Base-by-base conservation (phyloP, 257 asterid species). In the Petunia axillaris region DNA sequence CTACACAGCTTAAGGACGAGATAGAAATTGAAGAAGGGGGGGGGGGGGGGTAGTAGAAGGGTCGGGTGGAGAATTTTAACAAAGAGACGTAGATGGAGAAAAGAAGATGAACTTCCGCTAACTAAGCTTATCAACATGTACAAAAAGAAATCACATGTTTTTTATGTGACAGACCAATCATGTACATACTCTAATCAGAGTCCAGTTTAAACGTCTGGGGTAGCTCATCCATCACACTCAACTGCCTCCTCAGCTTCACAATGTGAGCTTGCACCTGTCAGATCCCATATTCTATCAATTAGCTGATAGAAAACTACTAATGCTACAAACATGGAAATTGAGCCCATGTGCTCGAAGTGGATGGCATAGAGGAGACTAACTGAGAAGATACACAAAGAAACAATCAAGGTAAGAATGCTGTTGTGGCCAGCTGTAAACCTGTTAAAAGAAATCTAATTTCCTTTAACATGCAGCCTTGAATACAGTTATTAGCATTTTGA, bases 241-340 rank as follows among this genome's bases (percentile, higher is more conserved):
- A 79, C 73, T 91, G 94, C 86, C 97, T 91, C 84, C 93, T 86
- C 81, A 91, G 90, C 85, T 89, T 92, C 85, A 84, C 79, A 81
- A 92, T 92, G 87, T 92, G 94, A 62, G 91, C 91, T 88, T 92
- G 97, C 85, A 91, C 97, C 97, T 92, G 64, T 82, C 85, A 89
- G 16, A 74, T 65, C n/a, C 59, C 50, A 25, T 66, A 4, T 8
- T 41, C 60, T 48, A 64, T 79, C 76, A 9, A 52, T 50, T 79
- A 64, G 64, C 43, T 52, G 41, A 55, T 15, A 8, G 63, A 4
- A 52, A 64, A 36, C 55, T 36, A 64, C 38, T 48, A 46, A 5
- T 71, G n/a, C 43, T 25, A 71, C 77, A 35, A 10, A 35, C 2
- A 25, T 35, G 58, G 60, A 71, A 71, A 48, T 35, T 15, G 4